Evolutionary conservation across 1,284 basidiomycete genomes (phyloP).

Genomic region (Athelia psychrophila): DNA sequence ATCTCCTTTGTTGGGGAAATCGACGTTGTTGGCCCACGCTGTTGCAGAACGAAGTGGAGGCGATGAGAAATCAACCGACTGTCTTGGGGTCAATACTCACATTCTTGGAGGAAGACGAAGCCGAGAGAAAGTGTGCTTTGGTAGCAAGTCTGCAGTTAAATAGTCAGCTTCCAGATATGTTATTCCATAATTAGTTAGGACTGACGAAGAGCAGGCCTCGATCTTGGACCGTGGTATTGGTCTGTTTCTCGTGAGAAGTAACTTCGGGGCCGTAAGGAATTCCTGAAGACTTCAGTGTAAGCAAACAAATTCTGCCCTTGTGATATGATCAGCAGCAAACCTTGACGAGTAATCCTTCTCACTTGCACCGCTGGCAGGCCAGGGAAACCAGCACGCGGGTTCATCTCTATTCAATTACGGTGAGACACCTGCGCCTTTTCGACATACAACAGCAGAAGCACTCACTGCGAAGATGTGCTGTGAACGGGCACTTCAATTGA

Average conservation of each 20-base stretch:
- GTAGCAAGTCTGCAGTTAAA: slow-evolving; percentile 28
- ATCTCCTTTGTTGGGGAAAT: slow-evolving; percentile 20
- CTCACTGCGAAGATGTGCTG: slow-evolving; percentile 54
- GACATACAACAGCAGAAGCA: not conserved
- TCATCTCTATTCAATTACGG: not conserved
- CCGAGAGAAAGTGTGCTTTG: slow-evolving; percentile 43
- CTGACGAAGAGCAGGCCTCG: slow-evolving; percentile 46
- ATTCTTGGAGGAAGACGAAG: slow-evolving; percentile 46
- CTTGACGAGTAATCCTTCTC: slow-evolving; percentile 36
- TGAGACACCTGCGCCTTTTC: no score
- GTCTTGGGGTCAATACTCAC: slow-evolving; percentile 13
- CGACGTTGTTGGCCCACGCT: slow-evolving; percentile 28
- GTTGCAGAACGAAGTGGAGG: no score
- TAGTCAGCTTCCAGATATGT: not conserved
- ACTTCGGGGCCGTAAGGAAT: slow-evolving; percentile 48
- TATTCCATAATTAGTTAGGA: not conserved
- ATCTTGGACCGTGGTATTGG: slow-evolving; percentile 35
- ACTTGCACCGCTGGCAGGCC: not conserved
- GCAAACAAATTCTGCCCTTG: not conserved
- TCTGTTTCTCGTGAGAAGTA: slow-evolving; percentile 29
- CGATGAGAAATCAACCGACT: not conserved
- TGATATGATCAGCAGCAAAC: slow-evolving; percentile 11
- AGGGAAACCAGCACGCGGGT: not conserved
- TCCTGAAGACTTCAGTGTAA: not conserved
- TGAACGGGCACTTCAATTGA: slow-evolving; percentile 45